Conservation (phyloP, 2,329 filamentous ascomycete species). For the Biscogniauxia marginata region DNA sequence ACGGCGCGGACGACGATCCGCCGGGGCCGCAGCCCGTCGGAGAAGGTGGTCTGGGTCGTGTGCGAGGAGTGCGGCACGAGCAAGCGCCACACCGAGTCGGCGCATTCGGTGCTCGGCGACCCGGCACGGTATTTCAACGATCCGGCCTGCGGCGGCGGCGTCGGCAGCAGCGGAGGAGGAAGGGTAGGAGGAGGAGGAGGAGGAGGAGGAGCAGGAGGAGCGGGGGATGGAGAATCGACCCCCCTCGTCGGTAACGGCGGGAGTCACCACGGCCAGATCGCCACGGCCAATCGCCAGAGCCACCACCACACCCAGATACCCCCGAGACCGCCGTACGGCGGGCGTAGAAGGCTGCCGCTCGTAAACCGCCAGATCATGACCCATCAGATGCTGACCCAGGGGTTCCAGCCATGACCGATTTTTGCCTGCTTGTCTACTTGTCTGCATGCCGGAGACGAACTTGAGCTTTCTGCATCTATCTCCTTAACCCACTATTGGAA, state of each 20-base stretch:
- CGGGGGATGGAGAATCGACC: not conserved
- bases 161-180: no score
- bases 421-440: not conserved
- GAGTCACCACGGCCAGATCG: not conserved
- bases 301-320: slow-evolving; percentile 9
- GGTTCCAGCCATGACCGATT: slow-evolving; percentile 24
- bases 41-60: slow-evolving; percentile 32
- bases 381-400: slow-evolving; percentile 32
- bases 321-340: slow-evolving; percentile 20
- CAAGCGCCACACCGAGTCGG: slow-evolving; percentile 24
- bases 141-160: slow-evolving; percentile 17
- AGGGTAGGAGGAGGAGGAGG: not conserved
- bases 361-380: slow-evolving; percentile 32
- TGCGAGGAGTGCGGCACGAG: slow-evolving; percentile 34
- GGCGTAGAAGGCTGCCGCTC: slow-evolving; percentile 27
- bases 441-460: no score
- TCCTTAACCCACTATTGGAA: no score
- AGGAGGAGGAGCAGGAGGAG: not conserved
- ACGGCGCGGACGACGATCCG: slow-evolving; percentile 24
- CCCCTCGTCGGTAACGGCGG: not conserved
- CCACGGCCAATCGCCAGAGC: slow-evolving; percentile 14
- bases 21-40: slow-evolving; percentile 22
- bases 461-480: no score
- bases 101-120: slow-evolving; percentile 24
- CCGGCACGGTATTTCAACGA: slow-evolving; percentile 34